Evolutionary conservation across 306 rosid genomes (phyloP), one percentile per base, ranked within the genome.

Genomic region (Dryas octopetala): DNA sequence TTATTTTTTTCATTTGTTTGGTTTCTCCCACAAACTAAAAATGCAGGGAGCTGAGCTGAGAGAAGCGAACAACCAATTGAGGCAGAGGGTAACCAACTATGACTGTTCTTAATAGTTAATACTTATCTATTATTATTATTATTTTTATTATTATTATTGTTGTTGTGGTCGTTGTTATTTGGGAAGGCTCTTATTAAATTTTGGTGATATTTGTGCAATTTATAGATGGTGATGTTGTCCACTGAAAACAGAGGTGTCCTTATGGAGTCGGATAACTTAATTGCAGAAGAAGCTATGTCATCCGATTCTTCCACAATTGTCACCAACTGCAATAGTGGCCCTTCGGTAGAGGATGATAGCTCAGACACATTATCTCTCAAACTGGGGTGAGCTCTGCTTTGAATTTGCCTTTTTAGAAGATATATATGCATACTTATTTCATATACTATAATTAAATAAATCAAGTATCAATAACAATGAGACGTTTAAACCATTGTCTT

Each of bases 281-380:
- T 61, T 41, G 23, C 50, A 60, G 81, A 79, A 83, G 79, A 76
- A 38, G 74, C 74, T 5, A 9, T 73, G 78, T 72, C 84, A 26
- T 83, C 87, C 14, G 84, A 80, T 14, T 83, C 87, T 0, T 74
- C 81, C 46, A 55, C 77, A 78, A 76, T 70, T 12, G 75, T 59
- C 73, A 76, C 13, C 76, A 71, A 70, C 81, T 66, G 64, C 79
- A 62, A 15, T 19, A 60, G 78, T 40, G 75, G 73, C 19, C 75
- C 80, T 61, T 76, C 78, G 3, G 49, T 40, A 7, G 84, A 83
- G 13, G 83, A 76, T 9, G 83, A 84, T 6, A 44, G 77, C 74
- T 84, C 87, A 19, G 85, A 74, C 45, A 77, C 80, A 13, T 7
- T 62, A 3, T 81, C 85, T 44, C 85, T 76, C 78, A 81, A 66